Conservation (phyloP, 768 basidiomycete genomes). For the Ephemerocybe angulata region DNA sequence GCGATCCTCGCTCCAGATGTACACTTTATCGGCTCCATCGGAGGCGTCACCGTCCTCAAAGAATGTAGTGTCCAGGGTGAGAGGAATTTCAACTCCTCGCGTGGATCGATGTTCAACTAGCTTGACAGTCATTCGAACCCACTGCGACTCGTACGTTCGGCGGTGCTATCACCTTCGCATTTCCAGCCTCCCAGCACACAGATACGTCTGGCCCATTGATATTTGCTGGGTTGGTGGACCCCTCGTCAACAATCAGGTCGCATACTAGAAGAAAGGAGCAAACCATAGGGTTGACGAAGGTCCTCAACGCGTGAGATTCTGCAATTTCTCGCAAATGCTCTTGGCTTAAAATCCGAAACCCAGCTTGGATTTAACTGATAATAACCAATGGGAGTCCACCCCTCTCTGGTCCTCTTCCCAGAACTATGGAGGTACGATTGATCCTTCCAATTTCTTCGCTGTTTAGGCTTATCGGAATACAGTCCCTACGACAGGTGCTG, state of each 20-base stretch:
- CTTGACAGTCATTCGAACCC: neutral
- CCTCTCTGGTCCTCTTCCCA: constrained; percentile 40
- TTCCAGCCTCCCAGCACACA: neutral
- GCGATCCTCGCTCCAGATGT: constrained; percentile 1
- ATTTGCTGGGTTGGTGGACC: constrained; percentile 34
- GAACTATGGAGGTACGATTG: constrained; percentile 50
- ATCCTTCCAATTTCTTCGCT: neutral
- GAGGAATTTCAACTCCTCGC: neutral
- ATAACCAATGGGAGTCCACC: constrained; percentile 47
- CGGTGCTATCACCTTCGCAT: constrained; percentile 3
- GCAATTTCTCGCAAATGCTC: neutral
- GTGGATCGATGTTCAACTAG: neutral
- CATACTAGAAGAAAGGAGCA: constrained; percentile 29
- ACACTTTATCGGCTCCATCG: neutral
- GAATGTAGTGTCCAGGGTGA: neutral
- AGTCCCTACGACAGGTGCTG: constrained; percentile 56
- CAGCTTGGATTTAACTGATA: constrained; percentile 53
- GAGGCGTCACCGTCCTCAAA: neutral
- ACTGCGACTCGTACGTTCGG: neutral
- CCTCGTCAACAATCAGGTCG: constrained; percentile 25
- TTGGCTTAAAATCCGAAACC: constrained; percentile 1
- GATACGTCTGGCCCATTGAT: neutral
- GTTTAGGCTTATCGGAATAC: constrained; percentile 6
- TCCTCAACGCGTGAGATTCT: constrained; percentile 51
- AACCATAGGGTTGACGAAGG: constrained; percentile 44